phyloP scores from a whole-genome alignment of 768 basidiomycete species.

The Lactarius sp. region DNA sequence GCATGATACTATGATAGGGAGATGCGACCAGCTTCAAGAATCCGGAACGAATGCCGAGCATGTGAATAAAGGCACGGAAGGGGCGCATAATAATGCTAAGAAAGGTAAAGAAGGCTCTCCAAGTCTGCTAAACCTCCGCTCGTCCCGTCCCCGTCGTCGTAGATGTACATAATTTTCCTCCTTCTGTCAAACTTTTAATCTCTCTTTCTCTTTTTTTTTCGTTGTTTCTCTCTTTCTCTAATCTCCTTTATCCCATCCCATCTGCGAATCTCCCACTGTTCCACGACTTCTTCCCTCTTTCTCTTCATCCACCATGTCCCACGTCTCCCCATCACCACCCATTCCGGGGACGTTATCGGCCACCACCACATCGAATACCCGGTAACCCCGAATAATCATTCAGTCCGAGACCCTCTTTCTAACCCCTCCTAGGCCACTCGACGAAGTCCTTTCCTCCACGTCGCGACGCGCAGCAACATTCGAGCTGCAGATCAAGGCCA shows the following conservation, averaged over 20 bases:
- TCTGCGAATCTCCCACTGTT: background rate
- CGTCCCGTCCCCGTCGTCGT: background rate
- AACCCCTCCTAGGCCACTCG: background rate
- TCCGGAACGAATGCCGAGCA: too few species aligned
- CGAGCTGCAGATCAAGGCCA: constrained; percentile 16
- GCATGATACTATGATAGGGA: too few species aligned
- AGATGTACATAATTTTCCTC: constrained; percentile 12
- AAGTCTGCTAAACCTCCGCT: background rate
- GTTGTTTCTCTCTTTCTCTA: background rate
- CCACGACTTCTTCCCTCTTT: background rate
- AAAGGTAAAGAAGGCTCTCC: constrained; percentile 5
- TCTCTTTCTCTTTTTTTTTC: background rate
- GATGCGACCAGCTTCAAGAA: too few species aligned
- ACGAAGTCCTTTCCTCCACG: background rate
- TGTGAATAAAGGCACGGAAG: too few species aligned
- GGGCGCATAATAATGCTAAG: background rate
- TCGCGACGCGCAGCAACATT: constrained; percentile 14
- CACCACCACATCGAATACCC: background rate
- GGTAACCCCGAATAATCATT: background rate
- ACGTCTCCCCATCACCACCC: background rate
- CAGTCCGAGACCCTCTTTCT: background rate
- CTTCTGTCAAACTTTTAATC: background rate
- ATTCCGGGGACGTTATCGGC: background rate
- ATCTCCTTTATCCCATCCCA: too few species aligned
- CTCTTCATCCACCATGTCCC: constrained; percentile 5